Conservation (phyloP, 2,329 filamentous ascomycete species). For the Fusarium gaditjirri region DNA sequence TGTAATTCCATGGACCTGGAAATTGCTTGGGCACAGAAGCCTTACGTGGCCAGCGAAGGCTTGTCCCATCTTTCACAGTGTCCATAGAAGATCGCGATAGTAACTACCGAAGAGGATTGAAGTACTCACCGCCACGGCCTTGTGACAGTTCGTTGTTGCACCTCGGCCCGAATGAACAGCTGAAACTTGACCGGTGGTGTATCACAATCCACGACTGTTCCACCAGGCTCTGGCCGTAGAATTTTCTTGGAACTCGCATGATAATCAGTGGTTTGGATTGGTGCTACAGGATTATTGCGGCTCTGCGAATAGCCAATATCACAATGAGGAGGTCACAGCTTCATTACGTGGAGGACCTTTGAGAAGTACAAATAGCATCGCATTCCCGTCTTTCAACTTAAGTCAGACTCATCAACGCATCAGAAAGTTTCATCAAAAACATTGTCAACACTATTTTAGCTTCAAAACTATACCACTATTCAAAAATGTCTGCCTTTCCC, state of each 20-base stretch:
- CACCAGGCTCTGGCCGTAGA: background rate
- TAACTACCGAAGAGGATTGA: background rate
- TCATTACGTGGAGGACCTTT: background rate
- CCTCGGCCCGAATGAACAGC: background rate
- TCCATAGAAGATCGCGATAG: accelerated
- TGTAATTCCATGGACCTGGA: background rate
- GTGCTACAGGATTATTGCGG: background rate
- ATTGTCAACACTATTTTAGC: accelerated
- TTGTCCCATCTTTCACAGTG: background rate
- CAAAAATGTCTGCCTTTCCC: background rate
- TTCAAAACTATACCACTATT: background rate
- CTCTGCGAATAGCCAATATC: background rate
- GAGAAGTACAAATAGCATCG: background rate
- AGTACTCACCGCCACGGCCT: background rate
- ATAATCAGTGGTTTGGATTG: background rate
- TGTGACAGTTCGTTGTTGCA: background rate
- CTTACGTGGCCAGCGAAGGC: background rate
- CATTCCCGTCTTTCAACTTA: accelerated
- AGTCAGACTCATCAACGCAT: background rate
- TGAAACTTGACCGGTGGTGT: background rate
- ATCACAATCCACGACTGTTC: background rate
- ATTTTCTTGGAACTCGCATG: background rate
- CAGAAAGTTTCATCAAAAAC: too few relatives aligned
- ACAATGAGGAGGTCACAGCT: background rate
- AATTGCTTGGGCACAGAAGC: background rate